phyloP scores from a whole-genome alignment of 306 rosid species.

The Echinosophora koreensis region DNA sequence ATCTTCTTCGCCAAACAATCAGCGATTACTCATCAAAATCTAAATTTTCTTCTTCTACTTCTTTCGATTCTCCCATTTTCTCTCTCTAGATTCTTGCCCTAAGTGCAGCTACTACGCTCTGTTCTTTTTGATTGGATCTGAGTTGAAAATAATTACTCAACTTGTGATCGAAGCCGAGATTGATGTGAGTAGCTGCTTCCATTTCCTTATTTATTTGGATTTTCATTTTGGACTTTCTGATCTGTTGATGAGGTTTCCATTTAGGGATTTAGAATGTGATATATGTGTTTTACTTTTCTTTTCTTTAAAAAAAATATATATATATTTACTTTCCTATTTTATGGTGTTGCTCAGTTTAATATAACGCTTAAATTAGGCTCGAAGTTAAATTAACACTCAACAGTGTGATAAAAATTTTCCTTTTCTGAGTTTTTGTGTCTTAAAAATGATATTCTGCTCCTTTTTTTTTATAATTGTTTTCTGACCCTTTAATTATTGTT shows the following conservation, averaged over 20 bases:
- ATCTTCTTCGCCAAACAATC: background rate
- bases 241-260: conserved; percentile 38
- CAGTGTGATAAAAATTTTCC: conserved; percentile 35
- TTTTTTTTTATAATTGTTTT: background rate
- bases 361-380: conserved; percentile 13
- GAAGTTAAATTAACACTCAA: background rate
- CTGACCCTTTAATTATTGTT: background rate
- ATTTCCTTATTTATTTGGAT: conserved; percentile 33
- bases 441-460: background rate
- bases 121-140: conserved; percentile 28
- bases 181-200: conserved; percentile 50
- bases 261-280: background rate
- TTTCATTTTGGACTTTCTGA: background rate
- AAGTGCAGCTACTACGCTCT: conserved; percentile 41
- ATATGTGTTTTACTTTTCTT: background rate
- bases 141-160: conserved; percentile 35
- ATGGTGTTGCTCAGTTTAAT: conserved; percentile 10
- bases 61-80: conserved; percentile 7
- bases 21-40: conserved; percentile 40
- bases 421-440: conserved; percentile 14
- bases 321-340: conserved; percentile 47
- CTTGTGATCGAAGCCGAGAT: conserved; percentile 11
- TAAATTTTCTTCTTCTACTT: background rate
- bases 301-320: too few relatives aligned
- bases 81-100: conserved; percentile 35